Conservation (phyloP, 176 grass and related monocot species). For the Microstegium vimineum region DNA sequence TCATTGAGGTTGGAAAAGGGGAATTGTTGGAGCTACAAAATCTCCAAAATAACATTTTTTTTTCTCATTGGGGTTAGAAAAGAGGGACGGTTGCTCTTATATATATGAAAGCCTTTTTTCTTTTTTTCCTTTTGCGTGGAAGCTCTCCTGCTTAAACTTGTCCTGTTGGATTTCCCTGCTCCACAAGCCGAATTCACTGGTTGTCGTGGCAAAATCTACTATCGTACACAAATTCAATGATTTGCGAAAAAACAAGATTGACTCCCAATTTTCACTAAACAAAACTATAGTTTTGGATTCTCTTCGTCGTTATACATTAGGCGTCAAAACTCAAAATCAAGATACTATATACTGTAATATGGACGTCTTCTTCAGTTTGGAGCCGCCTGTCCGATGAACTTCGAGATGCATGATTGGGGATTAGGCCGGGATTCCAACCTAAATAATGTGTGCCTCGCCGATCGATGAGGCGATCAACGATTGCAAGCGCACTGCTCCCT, state of each 20-base stretch:
- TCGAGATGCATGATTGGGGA: neutral
- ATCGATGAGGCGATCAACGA: too few species aligned
- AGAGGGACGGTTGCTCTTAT: too few species aligned
- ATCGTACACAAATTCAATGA: neutral
- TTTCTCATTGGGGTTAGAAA: too few species aligned
- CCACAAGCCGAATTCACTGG: neutral
- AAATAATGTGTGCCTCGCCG: neutral
- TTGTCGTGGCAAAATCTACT: neutral
- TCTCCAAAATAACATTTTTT: too few species aligned
- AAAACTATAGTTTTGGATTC: neutral
- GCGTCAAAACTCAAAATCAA: neutral
- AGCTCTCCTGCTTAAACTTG: too few species aligned
- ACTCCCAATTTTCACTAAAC: neutral
- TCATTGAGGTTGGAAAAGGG: too few species aligned
- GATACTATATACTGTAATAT: neutral
- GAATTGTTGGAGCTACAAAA: too few species aligned
- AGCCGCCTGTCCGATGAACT: neutral
- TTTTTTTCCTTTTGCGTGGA: neutral
- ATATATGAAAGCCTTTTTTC: neutral
- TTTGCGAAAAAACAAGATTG: neutral
- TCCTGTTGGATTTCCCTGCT: neutral
- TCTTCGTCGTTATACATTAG: neutral
- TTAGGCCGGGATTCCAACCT: neutral
- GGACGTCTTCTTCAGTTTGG: neutral
- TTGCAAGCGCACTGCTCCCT: neutral